phyloP scores from a whole-genome alignment of 345 rosid genomes.

The Crucihimalaya himalaica region DNA sequence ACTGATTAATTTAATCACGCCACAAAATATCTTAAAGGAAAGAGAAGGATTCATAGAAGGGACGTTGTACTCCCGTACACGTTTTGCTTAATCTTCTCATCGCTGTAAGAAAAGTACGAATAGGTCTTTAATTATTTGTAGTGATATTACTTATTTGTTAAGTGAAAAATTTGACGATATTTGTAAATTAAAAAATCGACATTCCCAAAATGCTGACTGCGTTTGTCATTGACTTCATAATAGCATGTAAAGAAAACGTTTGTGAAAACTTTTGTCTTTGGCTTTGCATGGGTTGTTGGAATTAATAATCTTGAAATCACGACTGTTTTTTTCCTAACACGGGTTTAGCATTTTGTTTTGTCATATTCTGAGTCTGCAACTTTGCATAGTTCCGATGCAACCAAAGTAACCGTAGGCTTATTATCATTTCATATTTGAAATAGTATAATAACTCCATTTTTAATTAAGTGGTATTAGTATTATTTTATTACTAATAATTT shows the following conservation, averaged over 20 bases:
- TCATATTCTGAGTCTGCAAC: background rate
- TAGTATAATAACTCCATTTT: background rate
- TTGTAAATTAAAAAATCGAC: slow-evolving; percentile 6
- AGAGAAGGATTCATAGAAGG: background rate
- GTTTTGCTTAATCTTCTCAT: slow-evolving; percentile 31
- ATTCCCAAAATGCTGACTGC: slow-evolving; percentile 29
- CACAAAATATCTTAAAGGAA: background rate
- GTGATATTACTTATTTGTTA: background rate
- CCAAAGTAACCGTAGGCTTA: background rate
- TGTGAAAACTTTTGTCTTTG: background rate
- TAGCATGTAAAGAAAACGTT: background rate
- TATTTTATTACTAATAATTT: background rate
- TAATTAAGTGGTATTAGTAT: background rate
- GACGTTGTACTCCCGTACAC: slow-evolving; percentile 36
- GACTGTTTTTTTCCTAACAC: too few relatives aligned
- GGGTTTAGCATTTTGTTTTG: background rate
- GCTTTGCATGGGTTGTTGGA: background rate
- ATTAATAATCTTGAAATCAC: background rate
- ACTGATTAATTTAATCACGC: background rate
- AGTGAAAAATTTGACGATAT: slow-evolving; percentile 20
- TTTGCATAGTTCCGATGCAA: background rate
- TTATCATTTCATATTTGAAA: background rate
- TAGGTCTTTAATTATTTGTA: slow-evolving; percentile 7
- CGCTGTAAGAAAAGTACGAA: slow-evolving; percentile 20
- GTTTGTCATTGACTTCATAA: slow-evolving; percentile 39